A percentile compares a stretch with the other conserved stretches of the same genome.
phyloP scores from a whole-genome alignment of 352 stramenopile species.

The Peronospora tabacina region DNA sequence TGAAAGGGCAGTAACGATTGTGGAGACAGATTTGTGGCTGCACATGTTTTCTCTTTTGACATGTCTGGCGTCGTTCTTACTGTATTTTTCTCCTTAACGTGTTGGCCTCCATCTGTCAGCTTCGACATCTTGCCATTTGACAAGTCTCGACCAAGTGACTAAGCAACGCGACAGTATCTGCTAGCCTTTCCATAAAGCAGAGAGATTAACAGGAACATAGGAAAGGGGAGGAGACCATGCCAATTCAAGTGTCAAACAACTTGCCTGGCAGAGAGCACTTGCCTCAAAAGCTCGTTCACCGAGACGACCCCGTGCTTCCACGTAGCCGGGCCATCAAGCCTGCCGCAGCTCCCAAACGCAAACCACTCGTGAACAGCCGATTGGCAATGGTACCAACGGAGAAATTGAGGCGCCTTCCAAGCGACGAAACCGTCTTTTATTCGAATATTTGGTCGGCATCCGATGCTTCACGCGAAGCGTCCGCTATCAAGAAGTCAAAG shows the following conservation, averaged over 20 bases:
- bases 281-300: slow-evolving; percentile 16
- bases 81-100: slow-evolving; percentile 8
- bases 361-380: slow-evolving; percentile 53
- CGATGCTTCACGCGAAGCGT: slow-evolving; percentile 13
- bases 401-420: slow-evolving; percentile 31
- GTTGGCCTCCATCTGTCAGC: slow-evolving; percentile 17
- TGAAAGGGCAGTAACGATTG: slow-evolving; percentile 26
- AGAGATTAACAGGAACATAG: slow-evolving; percentile 10
- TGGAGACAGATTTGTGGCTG: slow-evolving; percentile 25
- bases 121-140: slow-evolving; percentile 10
- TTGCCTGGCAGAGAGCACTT: slow-evolving; percentile 27
- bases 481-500: slow-evolving; percentile 16
- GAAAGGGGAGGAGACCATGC: slow-evolving; percentile 18
- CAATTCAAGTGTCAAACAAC: slow-evolving; percentile 22
- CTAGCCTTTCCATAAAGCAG: slow-evolving; percentile 13
- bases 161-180: slow-evolving; percentile 11
- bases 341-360: slow-evolving; percentile 25
- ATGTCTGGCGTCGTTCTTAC: slow-evolving; percentile 12
- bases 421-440: slow-evolving; percentile 74
- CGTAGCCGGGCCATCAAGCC: slow-evolving; percentile 19
- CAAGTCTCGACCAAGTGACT: neutral
- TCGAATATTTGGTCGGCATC: slow-evolving; percentile 63
- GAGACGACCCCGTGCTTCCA: slow-evolving; percentile 18
- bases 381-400: slow-evolving; percentile 39
- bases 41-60: slow-evolving; percentile 18